phyloP scores from a whole-genome alignment of 176 grass and related monocot genomes.

The Paspalum notatum region DNA sequence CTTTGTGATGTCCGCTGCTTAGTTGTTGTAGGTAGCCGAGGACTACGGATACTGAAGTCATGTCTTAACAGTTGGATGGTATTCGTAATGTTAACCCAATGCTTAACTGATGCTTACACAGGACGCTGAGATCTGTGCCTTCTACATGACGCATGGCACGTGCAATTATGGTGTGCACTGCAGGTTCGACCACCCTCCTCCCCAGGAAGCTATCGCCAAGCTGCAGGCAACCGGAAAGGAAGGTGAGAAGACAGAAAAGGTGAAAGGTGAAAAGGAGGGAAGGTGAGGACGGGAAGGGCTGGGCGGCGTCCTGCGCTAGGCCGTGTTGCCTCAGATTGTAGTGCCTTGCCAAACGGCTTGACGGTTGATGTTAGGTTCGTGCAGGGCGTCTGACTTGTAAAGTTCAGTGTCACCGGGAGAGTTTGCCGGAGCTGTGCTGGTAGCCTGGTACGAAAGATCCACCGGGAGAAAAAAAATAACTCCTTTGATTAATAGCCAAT shows the following conservation, averaged over 20 bases:
- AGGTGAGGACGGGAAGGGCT: neutral
- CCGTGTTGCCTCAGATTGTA: neutral
- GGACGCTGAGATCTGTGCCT: slow-evolving; percentile 68
- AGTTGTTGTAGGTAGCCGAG: neutral
- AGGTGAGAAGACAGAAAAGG: neutral
- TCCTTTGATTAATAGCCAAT: no score
- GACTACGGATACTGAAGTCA: neutral
- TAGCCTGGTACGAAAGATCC: neutral
- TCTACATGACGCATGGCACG: slow-evolving; percentile 83
- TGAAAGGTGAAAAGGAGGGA: neutral
- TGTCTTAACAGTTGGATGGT: neutral
- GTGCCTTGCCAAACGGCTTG: neutral
- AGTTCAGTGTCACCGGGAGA: neutral
- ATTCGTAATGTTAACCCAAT: neutral
- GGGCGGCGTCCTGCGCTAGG: slow-evolving; percentile 8
- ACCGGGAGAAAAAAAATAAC: no score
- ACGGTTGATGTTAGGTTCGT: neutral
- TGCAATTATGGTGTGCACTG: slow-evolving; percentile 77
- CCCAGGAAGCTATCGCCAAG: slow-evolving; percentile 59
- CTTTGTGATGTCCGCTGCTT: neutral
- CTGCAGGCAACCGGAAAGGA: slow-evolving; percentile 41
- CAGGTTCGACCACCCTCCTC: slow-evolving; percentile 90
- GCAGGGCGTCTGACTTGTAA: neutral
- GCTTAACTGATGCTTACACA: slow-evolving; percentile 34
- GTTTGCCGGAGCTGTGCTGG: neutral